phyloP scores from a whole-genome alignment of 2,329 filamentous ascomycete species.

The Neonectria sp. region DNA sequence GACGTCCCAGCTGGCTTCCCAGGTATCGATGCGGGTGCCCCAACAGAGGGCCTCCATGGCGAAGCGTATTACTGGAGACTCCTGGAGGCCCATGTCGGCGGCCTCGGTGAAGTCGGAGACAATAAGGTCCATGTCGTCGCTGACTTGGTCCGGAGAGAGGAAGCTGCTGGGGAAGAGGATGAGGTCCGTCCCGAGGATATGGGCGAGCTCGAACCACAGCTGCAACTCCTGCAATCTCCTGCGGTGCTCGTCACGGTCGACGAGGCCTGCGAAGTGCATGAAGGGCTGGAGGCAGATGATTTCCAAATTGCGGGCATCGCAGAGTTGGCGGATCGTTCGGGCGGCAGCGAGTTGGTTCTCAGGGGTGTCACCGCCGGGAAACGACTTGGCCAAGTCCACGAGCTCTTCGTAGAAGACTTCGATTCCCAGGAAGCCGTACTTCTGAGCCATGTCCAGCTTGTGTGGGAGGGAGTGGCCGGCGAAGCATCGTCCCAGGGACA shows the following conservation, averaged over 20 bases:
- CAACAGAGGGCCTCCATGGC: constrained; percentile 83
- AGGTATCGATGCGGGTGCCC: constrained; percentile 78
- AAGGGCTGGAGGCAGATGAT: constrained; percentile 83
- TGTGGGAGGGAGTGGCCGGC: constrained; percentile 77
- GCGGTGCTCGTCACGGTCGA: constrained; percentile 72
- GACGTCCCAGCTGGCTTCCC: constrained; percentile 81
- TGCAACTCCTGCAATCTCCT: constrained; percentile 73
- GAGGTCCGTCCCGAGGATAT: constrained; percentile 76
- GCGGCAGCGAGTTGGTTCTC: constrained; percentile 71
- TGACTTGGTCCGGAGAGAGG: constrained; percentile 64
- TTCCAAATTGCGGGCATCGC: constrained; percentile 65
- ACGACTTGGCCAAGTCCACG: constrained; percentile 68
- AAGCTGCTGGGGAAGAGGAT: constrained; percentile 84
- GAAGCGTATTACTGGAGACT: constrained; percentile 73
- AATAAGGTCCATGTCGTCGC: constrained; percentile 67
- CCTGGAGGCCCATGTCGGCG: constrained; percentile 75
- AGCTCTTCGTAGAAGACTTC: constrained; percentile 87
- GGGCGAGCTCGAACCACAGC: constrained; percentile 78
- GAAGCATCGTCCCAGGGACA: constrained; percentile 80
- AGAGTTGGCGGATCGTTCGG: constrained; percentile 69
- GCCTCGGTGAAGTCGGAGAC: constrained; percentile 74
- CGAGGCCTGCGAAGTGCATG: constrained; percentile 81
- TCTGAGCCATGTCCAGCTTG: constrained; percentile 78
- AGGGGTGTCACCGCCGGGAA: constrained; percentile 56
- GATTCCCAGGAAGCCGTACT: constrained; percentile 77